These are phyloP conservation scores for Aspergillus sp. DNA, from an alignment of 2,329 filamentous ascomycete genomes.

Conservation along the genomic window DNA sequence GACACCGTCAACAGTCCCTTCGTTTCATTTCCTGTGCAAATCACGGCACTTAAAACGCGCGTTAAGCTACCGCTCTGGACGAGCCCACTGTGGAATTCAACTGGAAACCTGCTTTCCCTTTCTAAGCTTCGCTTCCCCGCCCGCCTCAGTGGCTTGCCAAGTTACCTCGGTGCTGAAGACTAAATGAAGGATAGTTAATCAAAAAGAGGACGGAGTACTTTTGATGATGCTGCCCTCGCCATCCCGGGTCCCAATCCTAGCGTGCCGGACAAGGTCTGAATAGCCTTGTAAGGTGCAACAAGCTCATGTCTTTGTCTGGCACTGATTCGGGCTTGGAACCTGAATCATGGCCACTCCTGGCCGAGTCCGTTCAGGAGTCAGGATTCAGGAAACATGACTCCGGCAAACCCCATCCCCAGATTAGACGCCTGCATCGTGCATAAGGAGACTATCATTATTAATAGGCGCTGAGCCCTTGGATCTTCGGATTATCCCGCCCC, in stretches of 20 bases:
- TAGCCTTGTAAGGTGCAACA: not conserved
- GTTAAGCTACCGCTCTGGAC: not conserved
- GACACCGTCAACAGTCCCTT: not conserved
- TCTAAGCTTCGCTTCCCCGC: not conserved
- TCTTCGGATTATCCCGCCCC: not conserved
- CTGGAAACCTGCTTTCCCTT: not conserved
- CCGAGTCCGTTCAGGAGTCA: not conserved
- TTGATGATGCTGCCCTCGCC: no score
- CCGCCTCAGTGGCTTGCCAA: not conserved
- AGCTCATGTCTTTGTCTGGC: not conserved
- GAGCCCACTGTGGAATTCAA: not conserved
- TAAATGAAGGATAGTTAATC: no score
- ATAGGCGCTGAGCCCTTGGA: not conserved
- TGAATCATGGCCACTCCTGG: not conserved
- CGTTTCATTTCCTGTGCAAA: slow-evolving; percentile 9
- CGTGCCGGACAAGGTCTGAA: not conserved
- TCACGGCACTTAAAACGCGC: slow-evolving; percentile 5
- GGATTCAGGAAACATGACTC: not conserved
- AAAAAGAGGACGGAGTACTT: no score
- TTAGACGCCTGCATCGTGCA: not conserved
- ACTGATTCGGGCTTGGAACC: not conserved
- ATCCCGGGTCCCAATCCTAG: no score
- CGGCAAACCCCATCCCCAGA: not conserved
- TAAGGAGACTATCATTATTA: not conserved
- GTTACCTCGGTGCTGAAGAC: not conserved